Percentiles rank a stretch among this genome's conserved stretches.
These are phyloP conservation scores for Xerocomellus amylosporus DNA, from an alignment of 768 basidiomycete genomes.

Conservation along the genomic window DNA sequence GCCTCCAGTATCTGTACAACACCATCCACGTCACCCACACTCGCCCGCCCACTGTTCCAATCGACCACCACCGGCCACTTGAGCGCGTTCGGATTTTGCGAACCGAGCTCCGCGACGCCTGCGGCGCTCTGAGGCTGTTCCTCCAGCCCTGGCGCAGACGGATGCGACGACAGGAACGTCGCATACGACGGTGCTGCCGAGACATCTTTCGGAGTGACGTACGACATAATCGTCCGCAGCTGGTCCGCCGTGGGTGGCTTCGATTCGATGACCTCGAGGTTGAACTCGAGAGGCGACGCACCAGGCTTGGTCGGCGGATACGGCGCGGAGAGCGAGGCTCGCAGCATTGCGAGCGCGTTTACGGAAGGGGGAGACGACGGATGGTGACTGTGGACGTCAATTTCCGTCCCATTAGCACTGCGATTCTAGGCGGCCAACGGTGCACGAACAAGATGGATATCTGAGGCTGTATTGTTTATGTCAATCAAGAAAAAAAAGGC, in stretches of 20 bases:
- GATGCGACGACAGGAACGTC: slow-evolving; percentile 62
- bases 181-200: slow-evolving; percentile 31
- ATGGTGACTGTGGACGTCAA: slow-evolving; percentile 48
- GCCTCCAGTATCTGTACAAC: slow-evolving; percentile 66
- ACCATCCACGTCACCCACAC: slow-evolving; percentile 65
- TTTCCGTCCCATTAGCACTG: neutral
- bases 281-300: slow-evolving; percentile 58
- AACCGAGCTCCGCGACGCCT: slow-evolving; percentile 49
- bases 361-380: slow-evolving; percentile 62
- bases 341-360: slow-evolving; percentile 58
- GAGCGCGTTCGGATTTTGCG: slow-evolving; percentile 55
- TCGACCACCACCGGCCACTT: slow-evolving; percentile 83
- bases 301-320: slow-evolving; percentile 54
- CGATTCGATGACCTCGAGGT: slow-evolving; percentile 68
- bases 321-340: slow-evolving; percentile 53
- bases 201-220: slow-evolving; percentile 39
- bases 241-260: slow-evolving; percentile 66
- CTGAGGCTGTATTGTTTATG: slow-evolving; percentile 41
- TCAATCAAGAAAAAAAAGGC: neutral
- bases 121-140: slow-evolving; percentile 41
- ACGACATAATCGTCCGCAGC: slow-evolving; percentile 61
- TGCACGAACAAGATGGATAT: slow-evolving; percentile 62
- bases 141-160: slow-evolving; percentile 38
- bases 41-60: slow-evolving; percentile 64
- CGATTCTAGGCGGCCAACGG: slow-evolving; percentile 7